Evolutionary conservation across 495 filamentous ascomycete genomes (phyloP).

Genomic region (Annulohypoxylon maeteangense): DNA sequence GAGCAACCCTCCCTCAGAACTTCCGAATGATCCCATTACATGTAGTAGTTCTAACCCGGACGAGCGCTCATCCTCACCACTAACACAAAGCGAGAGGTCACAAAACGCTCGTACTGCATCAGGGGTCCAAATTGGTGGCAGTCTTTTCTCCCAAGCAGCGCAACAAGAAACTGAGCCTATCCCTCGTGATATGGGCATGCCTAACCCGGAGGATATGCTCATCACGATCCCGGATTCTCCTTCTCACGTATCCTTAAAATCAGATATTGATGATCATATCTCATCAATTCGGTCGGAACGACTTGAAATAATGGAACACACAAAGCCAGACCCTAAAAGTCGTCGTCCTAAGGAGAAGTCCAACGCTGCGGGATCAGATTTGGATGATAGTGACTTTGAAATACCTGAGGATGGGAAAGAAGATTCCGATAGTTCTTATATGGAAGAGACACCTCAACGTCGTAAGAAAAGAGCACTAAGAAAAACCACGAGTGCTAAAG

Average conservation of each 20-base stretch:
- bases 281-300: not conserved
- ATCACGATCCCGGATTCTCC: constrained; percentile 9
- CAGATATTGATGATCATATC: constrained; percentile 25
- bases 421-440: constrained; percentile 30
- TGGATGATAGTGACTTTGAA: constrained; percentile 18
- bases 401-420: constrained; percentile 6
- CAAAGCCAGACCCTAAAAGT: not conserved
- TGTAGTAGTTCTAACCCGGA: constrained; percentile 34
- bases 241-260: not conserved
- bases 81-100: not conserved
- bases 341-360: not conserved
- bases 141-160: constrained; percentile 31
- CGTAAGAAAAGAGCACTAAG: constrained; percentile 12
- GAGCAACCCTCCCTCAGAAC: constrained; percentile 41
- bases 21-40: constrained; percentile 29
- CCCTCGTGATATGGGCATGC: constrained; percentile 18
- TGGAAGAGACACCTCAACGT: constrained; percentile 1
- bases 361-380: not conserved
- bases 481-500: constrained; percentile 18
- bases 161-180: constrained; percentile 36
- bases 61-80: constrained; percentile 35
- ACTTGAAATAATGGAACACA: not conserved
- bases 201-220: constrained; percentile 19
- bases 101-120: not conserved
- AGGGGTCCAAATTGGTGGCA: not conserved